These are phyloP conservation scores for Barnettozyma sucrosica DNA, from an alignment of 805 yeast genomes.

Conservation along the genomic window DNA sequence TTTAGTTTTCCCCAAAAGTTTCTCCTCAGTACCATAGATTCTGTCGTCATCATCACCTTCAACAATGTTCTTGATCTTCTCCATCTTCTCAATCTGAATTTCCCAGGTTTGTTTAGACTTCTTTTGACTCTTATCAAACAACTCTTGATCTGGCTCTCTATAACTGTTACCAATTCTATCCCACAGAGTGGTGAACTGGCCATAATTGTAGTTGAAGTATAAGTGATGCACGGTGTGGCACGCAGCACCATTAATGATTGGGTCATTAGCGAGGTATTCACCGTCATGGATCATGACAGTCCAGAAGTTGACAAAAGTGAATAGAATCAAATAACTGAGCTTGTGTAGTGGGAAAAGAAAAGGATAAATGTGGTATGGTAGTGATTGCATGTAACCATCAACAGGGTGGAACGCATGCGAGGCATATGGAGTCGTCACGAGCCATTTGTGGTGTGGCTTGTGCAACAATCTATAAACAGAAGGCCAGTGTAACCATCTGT, in stretches of 20 bases:
- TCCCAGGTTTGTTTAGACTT: slow-evolving; percentile 60
- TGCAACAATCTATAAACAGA: slow-evolving; percentile 77
- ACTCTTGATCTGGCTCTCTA: slow-evolving; percentile 83
- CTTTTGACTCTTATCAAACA: slow-evolving; percentile 61
- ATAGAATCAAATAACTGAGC: slow-evolving; percentile 70
- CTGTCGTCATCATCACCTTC: slow-evolving; percentile 78
- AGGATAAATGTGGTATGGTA: slow-evolving; percentile 92
- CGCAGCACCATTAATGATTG: slow-evolving; percentile 94
- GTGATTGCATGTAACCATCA: slow-evolving; percentile 88
- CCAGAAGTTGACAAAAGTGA: slow-evolving; percentile 94
- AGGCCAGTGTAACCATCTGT: slow-evolving; percentile 93
- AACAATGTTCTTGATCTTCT: slow-evolving; percentile 66
- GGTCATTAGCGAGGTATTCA: slow-evolving; percentile 88
- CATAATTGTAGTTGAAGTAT: slow-evolving; percentile 96
- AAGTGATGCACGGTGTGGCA: slow-evolving; percentile 97
- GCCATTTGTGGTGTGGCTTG: slow-evolving; percentile 99
- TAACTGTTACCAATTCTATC: slow-evolving; percentile 93
- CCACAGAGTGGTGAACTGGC: slow-evolving; percentile 98
- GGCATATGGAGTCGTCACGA: slow-evolving; percentile 97
- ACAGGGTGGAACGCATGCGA: slow-evolving; percentile 98
- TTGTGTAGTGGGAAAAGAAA: slow-evolving; percentile 90
- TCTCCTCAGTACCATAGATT: slow-evolving; percentile 55
- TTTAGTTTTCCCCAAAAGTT: slow-evolving; percentile 2
- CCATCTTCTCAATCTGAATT: slow-evolving; percentile 68
- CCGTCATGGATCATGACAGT: slow-evolving; percentile 99